Evolutionary conservation across 1,139 yeast genomes (phyloP), one percentile per base, ranked within the genome.

Genomic region (Neolecta irregularis): DNA sequence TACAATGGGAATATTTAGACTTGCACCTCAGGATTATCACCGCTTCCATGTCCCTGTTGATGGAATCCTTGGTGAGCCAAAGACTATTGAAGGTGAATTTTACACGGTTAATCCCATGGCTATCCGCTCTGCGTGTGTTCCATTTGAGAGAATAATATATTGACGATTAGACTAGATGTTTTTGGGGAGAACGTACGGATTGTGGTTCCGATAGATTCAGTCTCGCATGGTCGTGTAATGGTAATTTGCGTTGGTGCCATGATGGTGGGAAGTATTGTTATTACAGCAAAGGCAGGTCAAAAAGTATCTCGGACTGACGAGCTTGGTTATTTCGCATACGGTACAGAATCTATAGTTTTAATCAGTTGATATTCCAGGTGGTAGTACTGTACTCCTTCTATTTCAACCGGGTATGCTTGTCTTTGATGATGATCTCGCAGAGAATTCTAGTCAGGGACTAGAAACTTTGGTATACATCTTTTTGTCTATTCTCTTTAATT

Each of bases 61-160:
- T 41, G 96, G 95, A 1, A 53, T 52, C 0, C 57, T 88, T 29
- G 78, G 77, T 1, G 61, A 67, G 40, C 74, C 91, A 20, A 64
- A 64, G 39, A 64, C 62, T 43, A 76, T 88, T 30, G 76, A 71
- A 30, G 98, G 96, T 1, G 92, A 83, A 48, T 88, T 88, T 53
- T 88, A 81, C 52, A 88, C 96, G 0, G 98, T 88, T 8, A 88
- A 88, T 49, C 96, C 96, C 1, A 88, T 88, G 95, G 96, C 96
- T 0, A 69, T 88, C 32, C 60, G 96, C 40, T 78, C 93, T 1
- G 71, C 73, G 31, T n/a, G n/a, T n/a, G n/a, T n/a, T n/a, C n/a
- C n/a, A n/a, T n/a, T n/a, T n/a, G n/a, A n/a, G 37, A 29, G 55
- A 31, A 24, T 13, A 35, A 5, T 5, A 8, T n/a, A 6, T 8